phyloP scores from a whole-genome alignment of 2,329 filamentous ascomycete genomes.

The Neophaeococcomyces aloes region DNA sequence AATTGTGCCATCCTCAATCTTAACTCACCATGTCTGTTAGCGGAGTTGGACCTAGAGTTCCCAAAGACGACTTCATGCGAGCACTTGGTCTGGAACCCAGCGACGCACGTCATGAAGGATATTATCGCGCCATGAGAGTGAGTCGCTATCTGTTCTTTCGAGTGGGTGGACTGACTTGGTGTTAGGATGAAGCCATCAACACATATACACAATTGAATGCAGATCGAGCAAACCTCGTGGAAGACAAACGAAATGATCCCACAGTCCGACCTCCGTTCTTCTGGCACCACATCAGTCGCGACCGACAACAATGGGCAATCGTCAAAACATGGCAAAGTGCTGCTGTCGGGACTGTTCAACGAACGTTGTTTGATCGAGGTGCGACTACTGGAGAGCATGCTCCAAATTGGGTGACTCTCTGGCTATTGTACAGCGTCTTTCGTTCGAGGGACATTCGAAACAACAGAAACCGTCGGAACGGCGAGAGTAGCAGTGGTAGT shows the following conservation, averaged over 20 bases:
- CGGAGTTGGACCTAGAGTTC: too few relatives aligned
- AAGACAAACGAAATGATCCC: slow-evolving; percentile 30
- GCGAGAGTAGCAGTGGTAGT: slow-evolving; percentile 19
- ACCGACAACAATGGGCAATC: slow-evolving; percentile 33
- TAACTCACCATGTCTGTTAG: slow-evolving; percentile 22
- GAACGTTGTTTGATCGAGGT: slow-evolving; percentile 32
- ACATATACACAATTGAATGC: slow-evolving; percentile 34
- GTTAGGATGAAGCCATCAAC: slow-evolving; percentile 35
- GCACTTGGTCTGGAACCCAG: slow-evolving; percentile 32
- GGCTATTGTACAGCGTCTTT: slow-evolving; percentile 39
- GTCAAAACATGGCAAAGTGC: slow-evolving; percentile 34
- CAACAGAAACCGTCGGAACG: slow-evolving; percentile 34
- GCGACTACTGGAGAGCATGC: slow-evolving; percentile 34
- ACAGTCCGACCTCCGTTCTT: slow-evolving; percentile 33
- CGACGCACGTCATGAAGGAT: slow-evolving; percentile 34
- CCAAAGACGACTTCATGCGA: slow-evolving; percentile 39
- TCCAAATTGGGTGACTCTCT: slow-evolving; percentile 38
- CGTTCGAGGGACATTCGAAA: slow-evolving; percentile 38
- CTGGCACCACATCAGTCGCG: slow-evolving; percentile 38
- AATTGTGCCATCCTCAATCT: slow-evolving; percentile 13
- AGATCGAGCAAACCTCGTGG: slow-evolving; percentile 32
- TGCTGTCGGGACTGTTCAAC: slow-evolving; percentile 26
- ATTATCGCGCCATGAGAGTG: slow-evolving; percentile 37
- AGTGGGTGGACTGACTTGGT: slow-evolving; percentile 8
- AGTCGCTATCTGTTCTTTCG: slow-evolving; percentile 12